Evolutionary conservation across 352 stramenopile genomes (phyloP).

Genomic region (Albugo candida): DNA sequence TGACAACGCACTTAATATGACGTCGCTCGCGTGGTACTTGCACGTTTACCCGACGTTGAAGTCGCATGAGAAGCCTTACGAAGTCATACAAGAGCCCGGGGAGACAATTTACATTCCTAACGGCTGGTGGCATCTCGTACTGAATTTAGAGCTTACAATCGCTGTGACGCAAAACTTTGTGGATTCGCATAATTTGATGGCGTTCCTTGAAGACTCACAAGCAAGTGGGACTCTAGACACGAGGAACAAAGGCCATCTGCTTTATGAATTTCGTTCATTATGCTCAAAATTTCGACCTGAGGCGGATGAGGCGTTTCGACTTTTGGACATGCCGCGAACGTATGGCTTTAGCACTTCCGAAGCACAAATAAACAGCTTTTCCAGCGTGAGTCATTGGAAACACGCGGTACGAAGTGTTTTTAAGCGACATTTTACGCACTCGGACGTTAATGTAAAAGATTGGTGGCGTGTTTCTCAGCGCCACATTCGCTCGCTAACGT

Average conservation of each 20-base stretch:
- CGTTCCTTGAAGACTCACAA: slow-evolving; percentile 47
- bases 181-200: slow-evolving; percentile 57
- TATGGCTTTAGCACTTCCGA: background rate
- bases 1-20: slow-evolving; percentile 22
- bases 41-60: slow-evolving; percentile 65
- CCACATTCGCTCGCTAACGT: slow-evolving; percentile 12
- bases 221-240: too few relatives aligned
- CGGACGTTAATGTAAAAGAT: slow-evolving; percentile 15
- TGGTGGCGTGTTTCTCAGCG: too few relatives aligned
- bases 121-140: slow-evolving; percentile 94
- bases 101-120: slow-evolving; percentile 95
- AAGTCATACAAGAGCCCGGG: slow-evolving; percentile 81
- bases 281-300: slow-evolving; percentile 15
- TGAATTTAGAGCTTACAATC: slow-evolving; percentile 90
- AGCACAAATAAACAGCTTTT: too few relatives aligned
- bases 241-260: too few relatives aligned
- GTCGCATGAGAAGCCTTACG: slow-evolving; percentile 47
- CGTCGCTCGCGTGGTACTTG: slow-evolving; percentile 69
- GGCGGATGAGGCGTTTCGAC: slow-evolving; percentile 40
- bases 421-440: slow-evolving; percentile 13
- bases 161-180: slow-evolving; percentile 94
- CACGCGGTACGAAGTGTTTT: background rate
- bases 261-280: too few relatives aligned
- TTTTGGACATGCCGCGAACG: slow-evolving; percentile 30
- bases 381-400: too few relatives aligned